Evolutionary conservation across 306 rosid species (phyloP).

Genomic region (Quercus dentata): DNA sequence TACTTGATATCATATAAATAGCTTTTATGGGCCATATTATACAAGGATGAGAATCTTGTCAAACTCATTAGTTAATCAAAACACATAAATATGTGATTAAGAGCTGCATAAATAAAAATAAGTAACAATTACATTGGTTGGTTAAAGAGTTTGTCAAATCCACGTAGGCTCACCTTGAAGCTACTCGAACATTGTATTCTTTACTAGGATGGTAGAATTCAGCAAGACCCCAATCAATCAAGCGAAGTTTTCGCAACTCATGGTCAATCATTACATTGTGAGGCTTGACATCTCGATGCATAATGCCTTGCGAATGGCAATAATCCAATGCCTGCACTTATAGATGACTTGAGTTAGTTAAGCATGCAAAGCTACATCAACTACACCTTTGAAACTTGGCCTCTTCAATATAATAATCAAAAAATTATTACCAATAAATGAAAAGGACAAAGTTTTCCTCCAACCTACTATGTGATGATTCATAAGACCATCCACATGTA

Average conservation of each 20-base stretch:
- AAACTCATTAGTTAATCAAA: background rate
- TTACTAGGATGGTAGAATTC: constrained; percentile 90
- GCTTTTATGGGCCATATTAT: background rate
- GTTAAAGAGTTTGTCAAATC: background rate
- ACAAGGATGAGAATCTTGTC: background rate
- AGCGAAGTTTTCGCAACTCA: constrained; percentile 77
- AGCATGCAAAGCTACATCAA: constrained; percentile 14
- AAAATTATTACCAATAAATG: background rate
- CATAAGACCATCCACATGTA: too few relatives aligned
- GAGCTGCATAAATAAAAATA: background rate
- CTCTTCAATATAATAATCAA: background rate
- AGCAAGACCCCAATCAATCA: constrained; percentile 96
- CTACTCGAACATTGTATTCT: constrained; percentile 88
- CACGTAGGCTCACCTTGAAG: constrained; percentile 60
- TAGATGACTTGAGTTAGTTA: constrained; percentile 16
- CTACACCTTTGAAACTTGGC: background rate
- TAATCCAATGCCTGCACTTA: constrained; percentile 72
- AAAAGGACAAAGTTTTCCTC: background rate
- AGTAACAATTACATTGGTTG: background rate
- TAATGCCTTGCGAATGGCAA: constrained; percentile 92
- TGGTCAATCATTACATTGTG: constrained; percentile 93
- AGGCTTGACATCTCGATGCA: constrained; percentile 93
- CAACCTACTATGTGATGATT: too few relatives aligned
- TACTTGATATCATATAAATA: too few relatives aligned
- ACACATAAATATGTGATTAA: background rate